Evolutionary conservation across 164 flowering plant species (phyloP), one percentile per base, ranked within the genome.

Genomic region (Nymphaea thermarum): DNA sequence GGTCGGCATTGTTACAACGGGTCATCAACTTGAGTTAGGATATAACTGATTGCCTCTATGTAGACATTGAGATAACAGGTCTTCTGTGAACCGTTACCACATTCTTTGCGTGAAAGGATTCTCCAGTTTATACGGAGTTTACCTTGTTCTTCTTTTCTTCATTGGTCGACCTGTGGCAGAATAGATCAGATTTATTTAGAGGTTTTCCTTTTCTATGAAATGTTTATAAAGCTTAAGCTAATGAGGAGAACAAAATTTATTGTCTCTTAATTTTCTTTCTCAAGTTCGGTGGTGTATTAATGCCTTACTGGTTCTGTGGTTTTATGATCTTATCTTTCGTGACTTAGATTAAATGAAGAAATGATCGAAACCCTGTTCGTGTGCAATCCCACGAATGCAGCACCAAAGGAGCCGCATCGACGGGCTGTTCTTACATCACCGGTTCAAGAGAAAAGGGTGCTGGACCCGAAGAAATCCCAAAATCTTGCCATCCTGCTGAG

Each of bases 381-480:
- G 18, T 72, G 73, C 55, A 77, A 73, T 45, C 43, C 65, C 43
- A 51, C 67, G 43, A 72, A 67, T 60, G 42, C 71, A 16, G 79
- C 67, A 67, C 76, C 82, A 5, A 86, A 84, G 64, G 89, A 83
- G 51, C 70, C 71, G 62, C 75, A 74, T 17, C 75, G 82, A 63
- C 78, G 72, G 47, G 67, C 67, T 3, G 70, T 73, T 60, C 68
- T 80, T 67, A 84, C 87, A n/a, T 68, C 77, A 5, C 80, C 83
- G 4, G 81, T 80, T 53, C 86, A 80, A 77, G 98, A 88, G 75
- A 86, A 87, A 44, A 76, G 83, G 71, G 88, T 90, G 10, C 90
- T 93, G 64, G 97, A 93, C 79, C 94, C 91, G 3, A 93, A 89
- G 73, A 93, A 89, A 78, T 84, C 98, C 2, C 98, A 91, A 71